Evolutionary conservation across 441 rosid genomes (phyloP).

Genomic region (Bocquillonia castaneifolia): DNA sequence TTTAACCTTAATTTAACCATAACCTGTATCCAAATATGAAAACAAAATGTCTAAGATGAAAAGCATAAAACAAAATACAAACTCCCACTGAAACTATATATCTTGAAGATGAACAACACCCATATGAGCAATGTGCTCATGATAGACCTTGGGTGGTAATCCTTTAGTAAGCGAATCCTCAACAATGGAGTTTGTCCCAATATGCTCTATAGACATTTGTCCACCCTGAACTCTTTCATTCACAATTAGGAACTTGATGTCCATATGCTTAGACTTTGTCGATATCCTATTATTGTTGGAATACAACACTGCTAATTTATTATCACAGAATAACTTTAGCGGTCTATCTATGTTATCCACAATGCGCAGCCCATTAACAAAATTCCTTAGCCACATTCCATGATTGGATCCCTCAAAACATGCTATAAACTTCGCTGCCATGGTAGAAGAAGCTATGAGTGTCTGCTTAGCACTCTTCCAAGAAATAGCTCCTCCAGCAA

Average conservation of each 20-base stretch:
- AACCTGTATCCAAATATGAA: too few relatives aligned
- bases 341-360: background rate
- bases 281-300: too few relatives aligned
- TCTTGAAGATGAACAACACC: background rate
- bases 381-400: background rate
- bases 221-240: background rate
- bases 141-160: background rate
- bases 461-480: slow-evolving; percentile 15
- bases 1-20: too few relatives aligned
- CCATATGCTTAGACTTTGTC: background rate
- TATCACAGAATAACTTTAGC: background rate
- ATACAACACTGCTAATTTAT: background rate
- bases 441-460: slow-evolving; percentile 13
- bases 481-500: slow-evolving; percentile 12
- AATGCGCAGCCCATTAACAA: background rate
- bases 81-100: background rate
- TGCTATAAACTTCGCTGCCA: slow-evolving; percentile 10
- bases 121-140: background rate
- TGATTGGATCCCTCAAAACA: background rate
- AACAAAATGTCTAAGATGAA: background rate
- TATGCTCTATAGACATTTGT: background rate
- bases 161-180: background rate
- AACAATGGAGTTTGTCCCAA: background rate
- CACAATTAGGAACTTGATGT: background rate
- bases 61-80: background rate